Evolutionary conservation across 2,329 filamentous ascomycete species (phyloP).

Genomic region (Byssochlamys sp.): DNA sequence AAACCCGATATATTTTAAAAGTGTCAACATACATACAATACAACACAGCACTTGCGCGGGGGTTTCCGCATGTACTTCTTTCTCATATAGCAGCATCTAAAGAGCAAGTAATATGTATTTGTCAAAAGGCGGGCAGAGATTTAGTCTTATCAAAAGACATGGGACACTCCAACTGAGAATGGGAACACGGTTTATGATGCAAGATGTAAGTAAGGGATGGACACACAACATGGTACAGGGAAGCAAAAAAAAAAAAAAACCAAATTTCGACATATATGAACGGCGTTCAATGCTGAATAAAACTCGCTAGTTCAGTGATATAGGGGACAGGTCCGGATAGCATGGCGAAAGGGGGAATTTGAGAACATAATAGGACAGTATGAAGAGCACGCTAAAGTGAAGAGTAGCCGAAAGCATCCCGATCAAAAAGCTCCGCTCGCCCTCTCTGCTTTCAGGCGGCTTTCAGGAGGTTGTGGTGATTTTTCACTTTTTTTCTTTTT

Average conservation of each 20-base stretch:
- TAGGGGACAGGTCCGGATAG: neutral
- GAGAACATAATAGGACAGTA: neutral
- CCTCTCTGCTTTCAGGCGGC: neutral
- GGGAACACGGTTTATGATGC: neutral
- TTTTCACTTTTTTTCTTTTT: conserved; percentile 4
- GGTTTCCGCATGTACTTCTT: neutral
- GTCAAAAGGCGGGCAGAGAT: neutral
- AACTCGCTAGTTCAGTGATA: neutral
- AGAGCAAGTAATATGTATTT: neutral
- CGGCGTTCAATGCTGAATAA: neutral
- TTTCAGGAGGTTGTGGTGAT: neutral
- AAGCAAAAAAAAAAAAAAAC: neutral
- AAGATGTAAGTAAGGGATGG: neutral
- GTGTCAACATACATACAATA: neutral
- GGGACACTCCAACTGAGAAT: neutral
- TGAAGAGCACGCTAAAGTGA: neutral
- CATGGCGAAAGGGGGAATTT: neutral
- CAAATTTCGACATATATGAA: neutral
- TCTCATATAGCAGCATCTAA: neutral
- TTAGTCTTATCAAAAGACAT: neutral
- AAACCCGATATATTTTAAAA: neutral
- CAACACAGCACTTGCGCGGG: neutral
- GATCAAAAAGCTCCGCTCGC: neutral
- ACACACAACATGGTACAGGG: neutral
- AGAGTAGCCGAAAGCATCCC: neutral